These are phyloP conservation scores for Xylaria sp. DNA, from an alignment of 2,329 filamentous ascomycete species.

Conservation along the genomic window DNA sequence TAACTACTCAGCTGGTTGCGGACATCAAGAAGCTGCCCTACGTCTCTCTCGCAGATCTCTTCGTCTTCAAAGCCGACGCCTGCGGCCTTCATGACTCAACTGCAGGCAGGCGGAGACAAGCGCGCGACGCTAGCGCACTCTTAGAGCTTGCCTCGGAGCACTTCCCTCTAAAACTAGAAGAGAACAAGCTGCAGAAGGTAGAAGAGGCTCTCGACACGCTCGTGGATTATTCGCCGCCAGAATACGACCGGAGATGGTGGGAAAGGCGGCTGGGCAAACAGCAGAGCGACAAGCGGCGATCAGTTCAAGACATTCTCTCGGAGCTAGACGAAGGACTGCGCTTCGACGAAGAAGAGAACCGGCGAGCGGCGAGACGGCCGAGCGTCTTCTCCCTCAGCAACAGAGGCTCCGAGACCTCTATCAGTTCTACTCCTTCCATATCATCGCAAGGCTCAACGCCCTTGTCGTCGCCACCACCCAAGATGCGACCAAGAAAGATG, in stretches of 20 bases:
- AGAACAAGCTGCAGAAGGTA: constrained; percentile 36
- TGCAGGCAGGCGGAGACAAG: constrained; percentile 33
- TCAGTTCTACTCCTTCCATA: constrained; percentile 32
- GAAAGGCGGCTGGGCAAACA: constrained; percentile 34
- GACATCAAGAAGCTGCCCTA: constrained; percentile 34
- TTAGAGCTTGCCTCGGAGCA: constrained; percentile 36
- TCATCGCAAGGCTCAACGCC: constrained; percentile 34
- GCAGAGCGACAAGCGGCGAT: constrained; percentile 36
- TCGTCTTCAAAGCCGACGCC: constrained; percentile 40
- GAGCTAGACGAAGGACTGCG: constrained; percentile 38
- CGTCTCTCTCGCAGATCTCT: constrained; percentile 36
- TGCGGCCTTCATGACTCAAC: constrained; percentile 38
- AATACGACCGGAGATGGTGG: constrained; percentile 37
- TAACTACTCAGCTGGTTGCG: constrained; percentile 28
- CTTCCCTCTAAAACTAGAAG: constrained; percentile 33
- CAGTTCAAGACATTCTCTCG: constrained; percentile 37
- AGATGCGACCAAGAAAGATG: constrained; percentile 39
- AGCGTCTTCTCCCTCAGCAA: constrained; percentile 37
- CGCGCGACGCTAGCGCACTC: constrained; percentile 33
- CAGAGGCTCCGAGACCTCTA: constrained; percentile 33
- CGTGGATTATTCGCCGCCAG: constrained; percentile 33
- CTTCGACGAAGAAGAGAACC: constrained; percentile 35
- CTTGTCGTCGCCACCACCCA: constrained; percentile 22
- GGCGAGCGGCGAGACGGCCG: constrained; percentile 30
- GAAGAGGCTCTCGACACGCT: constrained; percentile 38